phyloP scores from a whole-genome alignment of 129 eudicot species.

The Kitagawia praeruptora region DNA sequence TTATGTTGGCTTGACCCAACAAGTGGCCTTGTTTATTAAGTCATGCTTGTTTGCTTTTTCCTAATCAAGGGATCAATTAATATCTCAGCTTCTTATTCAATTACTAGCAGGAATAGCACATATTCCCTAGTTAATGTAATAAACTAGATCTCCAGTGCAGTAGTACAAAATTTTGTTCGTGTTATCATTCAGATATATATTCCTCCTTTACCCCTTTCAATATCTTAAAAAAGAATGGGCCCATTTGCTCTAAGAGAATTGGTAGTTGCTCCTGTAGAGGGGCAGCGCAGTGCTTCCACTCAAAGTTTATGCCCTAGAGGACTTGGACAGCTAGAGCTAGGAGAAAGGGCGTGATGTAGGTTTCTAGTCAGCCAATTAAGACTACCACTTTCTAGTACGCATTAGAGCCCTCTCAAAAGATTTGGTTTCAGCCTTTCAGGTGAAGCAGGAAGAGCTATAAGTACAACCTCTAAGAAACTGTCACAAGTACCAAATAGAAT shows the following conservation, averaged over 20 bases:
- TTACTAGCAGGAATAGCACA: background rate
- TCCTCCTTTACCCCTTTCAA: background rate
- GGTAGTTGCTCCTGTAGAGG: background rate
- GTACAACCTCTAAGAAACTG: background rate
- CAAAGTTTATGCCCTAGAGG: background rate
- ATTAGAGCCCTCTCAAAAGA: background rate
- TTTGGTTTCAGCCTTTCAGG: background rate
- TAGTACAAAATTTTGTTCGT: background rate
- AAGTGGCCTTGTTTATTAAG: background rate
- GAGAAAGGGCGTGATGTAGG: background rate
- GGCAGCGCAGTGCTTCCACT: background rate
- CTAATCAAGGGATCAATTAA: background rate
- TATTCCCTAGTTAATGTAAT: background rate
- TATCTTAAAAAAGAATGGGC: background rate
- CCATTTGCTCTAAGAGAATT: background rate
- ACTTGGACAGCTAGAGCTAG: background rate
- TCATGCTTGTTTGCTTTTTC: background rate
- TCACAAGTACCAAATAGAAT: background rate
- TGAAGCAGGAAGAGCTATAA: too few relatives aligned
- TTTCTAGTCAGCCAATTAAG: background rate
- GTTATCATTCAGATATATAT: background rate
- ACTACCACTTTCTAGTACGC: background rate
- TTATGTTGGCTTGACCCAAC: background rate
- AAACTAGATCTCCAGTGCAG: background rate
- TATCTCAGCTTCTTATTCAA: background rate